Conservation (phyloP, 371 early-diverging fungal species). For the Rhizomucor pusillus region DNA sequence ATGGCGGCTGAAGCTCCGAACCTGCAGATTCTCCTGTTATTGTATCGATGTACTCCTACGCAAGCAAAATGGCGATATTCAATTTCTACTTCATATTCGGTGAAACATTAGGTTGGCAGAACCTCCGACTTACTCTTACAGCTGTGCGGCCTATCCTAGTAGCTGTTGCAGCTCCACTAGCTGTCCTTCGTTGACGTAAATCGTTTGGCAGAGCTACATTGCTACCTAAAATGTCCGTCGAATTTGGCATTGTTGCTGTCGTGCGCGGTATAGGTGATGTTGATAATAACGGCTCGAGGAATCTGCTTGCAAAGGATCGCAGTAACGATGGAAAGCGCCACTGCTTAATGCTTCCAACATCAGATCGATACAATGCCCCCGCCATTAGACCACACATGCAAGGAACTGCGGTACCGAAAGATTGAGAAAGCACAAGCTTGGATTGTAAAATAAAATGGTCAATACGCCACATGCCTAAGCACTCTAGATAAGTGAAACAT, state of each 20-base stretch:
- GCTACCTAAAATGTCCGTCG: neutral
- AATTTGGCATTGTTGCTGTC: conserved; percentile 41
- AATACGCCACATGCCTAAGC: neutral
- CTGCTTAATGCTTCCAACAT: conserved; percentile 55
- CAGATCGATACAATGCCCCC: conserved; percentile 60
- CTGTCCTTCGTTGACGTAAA: conserved; percentile 26
- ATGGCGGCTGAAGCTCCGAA: conserved; percentile 26
- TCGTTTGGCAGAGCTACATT: conserved; percentile 29
- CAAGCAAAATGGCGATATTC: neutral
- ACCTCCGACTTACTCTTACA: neutral
- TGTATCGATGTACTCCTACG: conserved; percentile 54
- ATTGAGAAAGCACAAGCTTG: conserved; percentile 53
- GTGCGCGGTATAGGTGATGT: conserved; percentile 53
- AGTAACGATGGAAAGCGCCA: conserved; percentile 60
- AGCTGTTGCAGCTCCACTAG: neutral
- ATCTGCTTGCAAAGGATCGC: conserved; percentile 25
- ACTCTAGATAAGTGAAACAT: neutral
- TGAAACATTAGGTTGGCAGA: conserved; percentile 1
- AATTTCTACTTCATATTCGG: neutral
- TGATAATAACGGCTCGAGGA: conserved; percentile 35
- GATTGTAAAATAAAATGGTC: neutral
- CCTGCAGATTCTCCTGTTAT: conserved; percentile 42
- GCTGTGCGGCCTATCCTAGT: conserved; percentile 1
- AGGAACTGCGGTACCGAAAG: conserved; percentile 55
- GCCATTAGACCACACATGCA: conserved; percentile 58